Evolutionary conservation across 306 rosid species (phyloP), one percentile per base, ranked within the genome.

Genomic region (Prunus mongolica): DNA sequence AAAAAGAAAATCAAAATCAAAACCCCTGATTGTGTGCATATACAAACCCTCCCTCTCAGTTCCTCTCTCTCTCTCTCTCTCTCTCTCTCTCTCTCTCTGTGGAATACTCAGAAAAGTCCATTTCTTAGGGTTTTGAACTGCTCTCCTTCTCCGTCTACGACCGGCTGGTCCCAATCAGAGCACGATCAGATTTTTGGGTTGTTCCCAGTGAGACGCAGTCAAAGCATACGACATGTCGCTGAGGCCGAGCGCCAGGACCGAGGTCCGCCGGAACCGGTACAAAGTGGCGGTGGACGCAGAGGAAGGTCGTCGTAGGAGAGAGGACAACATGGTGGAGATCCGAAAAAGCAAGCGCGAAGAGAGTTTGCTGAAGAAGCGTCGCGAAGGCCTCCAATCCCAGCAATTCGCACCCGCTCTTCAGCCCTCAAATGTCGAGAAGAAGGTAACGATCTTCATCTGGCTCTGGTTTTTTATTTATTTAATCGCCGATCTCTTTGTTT

Each of bases 261-360:
- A 93, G 84, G 93, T 89, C 75, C 98, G 98, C 79, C 95, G 98
- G 75, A 93, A 89, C 93, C 82, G 98, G 28, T 93, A 93, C 89
- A 93, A 93, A 88, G 96, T 89, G 70, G 88, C 95, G 8, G 98
- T 93, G 32, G 96, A 91, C 67, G 96, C 98, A 30, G 98, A 93
- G 5, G 98, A 93, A 76, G 96, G 98, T 16, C 98, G 98, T 67
- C 87, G 98, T 49, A 52, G 98, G 78, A 82, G 98, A 64, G 98
- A 93, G 83, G 98, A 93, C 81, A 89, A 91, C 75, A 84, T 91
- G 93, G 98, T 91, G 14, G 98, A 93, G 96, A 93, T 93, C 90
- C 93, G 98, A 0, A 93, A 93, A 88, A 93, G 83, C 80, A 93
- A 91, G 84, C 89, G 98, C 22, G 98, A 93, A 67, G 98, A 93